Evolutionary conservation across 2,329 filamentous ascomycete genomes (phyloP).

Genomic region (Alternaria angustiovoidea): DNA sequence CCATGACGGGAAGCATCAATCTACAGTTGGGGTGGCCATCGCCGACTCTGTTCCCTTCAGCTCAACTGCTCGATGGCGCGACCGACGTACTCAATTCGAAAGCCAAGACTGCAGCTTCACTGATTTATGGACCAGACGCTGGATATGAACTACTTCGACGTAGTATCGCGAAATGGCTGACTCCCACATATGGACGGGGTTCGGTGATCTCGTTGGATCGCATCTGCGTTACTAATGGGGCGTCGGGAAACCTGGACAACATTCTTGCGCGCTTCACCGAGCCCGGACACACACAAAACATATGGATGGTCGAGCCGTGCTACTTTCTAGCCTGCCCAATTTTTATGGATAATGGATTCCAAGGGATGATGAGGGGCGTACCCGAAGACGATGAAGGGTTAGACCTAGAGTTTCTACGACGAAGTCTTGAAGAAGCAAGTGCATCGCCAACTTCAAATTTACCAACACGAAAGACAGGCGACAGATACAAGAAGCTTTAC

Average conservation of each 20-base stretch:
- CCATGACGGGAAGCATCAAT: conserved; percentile 60
- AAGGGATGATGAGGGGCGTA: conserved; percentile 69
- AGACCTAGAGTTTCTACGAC: conserved; percentile 67
- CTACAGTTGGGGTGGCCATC: conserved; percentile 73
- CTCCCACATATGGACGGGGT: conserved; percentile 62
- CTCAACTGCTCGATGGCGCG: conserved; percentile 66
- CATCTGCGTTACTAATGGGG: conserved; percentile 81
- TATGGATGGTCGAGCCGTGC: conserved; percentile 82
- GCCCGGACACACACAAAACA: conserved; percentile 61
- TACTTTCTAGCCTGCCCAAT: conserved; percentile 81
- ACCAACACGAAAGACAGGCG: conserved; percentile 62
- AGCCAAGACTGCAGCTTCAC: conserved; percentile 63
- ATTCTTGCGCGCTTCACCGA: not conserved
- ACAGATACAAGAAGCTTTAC: conserved; percentile 74
- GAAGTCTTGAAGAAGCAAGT: conserved; percentile 57
- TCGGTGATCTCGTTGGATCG: conserved; percentile 58
- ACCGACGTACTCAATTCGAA: conserved; percentile 66
- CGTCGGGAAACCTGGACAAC: conserved; percentile 56
- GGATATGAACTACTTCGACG: conserved; percentile 75
- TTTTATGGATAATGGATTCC: conserved; percentile 79
- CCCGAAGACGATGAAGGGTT: conserved; percentile 79
- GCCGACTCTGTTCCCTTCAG: conserved; percentile 67
- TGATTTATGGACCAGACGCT: conserved; percentile 78
- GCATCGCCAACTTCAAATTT: conserved; percentile 36
- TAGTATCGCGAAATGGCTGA: conserved; percentile 73